Percentiles rank a stretch among this genome's conserved stretches.
Conservation (phyloP, 2,329 filamentous ascomycete species). For the Cordyceps fumosorosea region DNA sequence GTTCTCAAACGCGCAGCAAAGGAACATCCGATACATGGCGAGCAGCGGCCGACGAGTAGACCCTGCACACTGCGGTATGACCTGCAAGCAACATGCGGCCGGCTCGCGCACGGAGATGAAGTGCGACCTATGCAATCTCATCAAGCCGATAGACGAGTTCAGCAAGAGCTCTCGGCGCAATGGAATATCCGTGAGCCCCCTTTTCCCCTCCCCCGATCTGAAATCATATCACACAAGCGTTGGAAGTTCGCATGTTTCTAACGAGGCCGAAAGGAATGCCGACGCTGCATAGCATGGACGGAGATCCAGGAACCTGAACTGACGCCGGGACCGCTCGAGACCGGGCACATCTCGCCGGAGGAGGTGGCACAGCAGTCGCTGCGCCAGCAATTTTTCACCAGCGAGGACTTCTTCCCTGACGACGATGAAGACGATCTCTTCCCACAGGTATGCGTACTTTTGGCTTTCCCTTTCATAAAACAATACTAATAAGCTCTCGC, state of each 20-base stretch:
- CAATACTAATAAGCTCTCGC: neutral
- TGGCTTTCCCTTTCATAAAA: neutral
- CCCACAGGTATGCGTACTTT: neutral
- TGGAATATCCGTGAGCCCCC: slow-evolving; percentile 24
- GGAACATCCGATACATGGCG: slow-evolving; percentile 17
- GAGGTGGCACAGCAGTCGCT: slow-evolving; percentile 17
- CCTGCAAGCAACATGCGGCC: slow-evolving; percentile 28
- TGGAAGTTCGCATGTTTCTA: neutral
- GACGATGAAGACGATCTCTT: neutral
- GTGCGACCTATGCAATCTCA: slow-evolving; percentile 26
- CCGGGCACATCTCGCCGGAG: slow-evolving; percentile 28
- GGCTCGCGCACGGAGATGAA: slow-evolving; percentile 20
- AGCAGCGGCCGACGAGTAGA: slow-evolving; percentile 15
- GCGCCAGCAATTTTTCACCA: neutral
- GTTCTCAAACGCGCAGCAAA: slow-evolving; percentile 29
- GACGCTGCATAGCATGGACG: slow-evolving; percentile 29
- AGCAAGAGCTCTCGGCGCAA: slow-evolving; percentile 23
- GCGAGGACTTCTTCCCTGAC: neutral
- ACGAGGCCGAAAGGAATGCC: slow-evolving; percentile 24
- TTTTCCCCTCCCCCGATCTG: neutral
- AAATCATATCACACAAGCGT: neutral
- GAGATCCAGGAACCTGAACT: slow-evolving; percentile 30
- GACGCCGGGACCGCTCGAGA: slow-evolving; percentile 23
- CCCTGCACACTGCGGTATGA: slow-evolving; percentile 29
- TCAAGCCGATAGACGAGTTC: slow-evolving; percentile 24